These are phyloP conservation scores for Leptoxyphium fumago DNA, from an alignment of 2,329 filamentous ascomycete genomes.

Conservation along the genomic window DNA sequence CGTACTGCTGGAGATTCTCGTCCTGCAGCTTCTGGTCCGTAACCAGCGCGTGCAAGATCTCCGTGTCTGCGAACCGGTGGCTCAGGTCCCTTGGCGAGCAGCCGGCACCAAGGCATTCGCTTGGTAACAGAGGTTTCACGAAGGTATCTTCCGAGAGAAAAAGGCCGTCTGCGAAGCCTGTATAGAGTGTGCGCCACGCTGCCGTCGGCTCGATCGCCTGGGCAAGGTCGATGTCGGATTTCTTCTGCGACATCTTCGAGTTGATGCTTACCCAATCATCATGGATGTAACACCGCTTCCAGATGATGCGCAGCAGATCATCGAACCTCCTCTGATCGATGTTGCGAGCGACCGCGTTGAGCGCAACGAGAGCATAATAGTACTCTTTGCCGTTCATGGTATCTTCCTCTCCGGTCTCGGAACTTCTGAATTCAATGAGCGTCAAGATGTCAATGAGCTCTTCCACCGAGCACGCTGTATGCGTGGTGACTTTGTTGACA, in stretches of 20 bases:
- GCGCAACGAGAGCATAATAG: constrained; percentile 51
- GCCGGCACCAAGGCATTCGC: constrained; percentile 36
- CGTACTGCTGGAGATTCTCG: constrained; percentile 44
- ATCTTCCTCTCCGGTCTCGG: constrained; percentile 32
- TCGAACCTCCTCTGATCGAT: constrained; percentile 40
- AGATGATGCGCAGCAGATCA: constrained; percentile 49
- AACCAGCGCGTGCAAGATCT: constrained; percentile 51
- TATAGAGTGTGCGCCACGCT: constrained; percentile 33
- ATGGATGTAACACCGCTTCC: constrained; percentile 71
- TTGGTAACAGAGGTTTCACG: constrained; percentile 13
- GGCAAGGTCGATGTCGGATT: constrained; percentile 54
- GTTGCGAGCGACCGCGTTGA: constrained; percentile 37
- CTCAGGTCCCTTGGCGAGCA: constrained; percentile 46
- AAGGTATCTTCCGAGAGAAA: constrained; percentile 3
- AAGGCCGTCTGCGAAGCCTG: constrained; percentile 7
- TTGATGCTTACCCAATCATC: constrained; percentile 78
- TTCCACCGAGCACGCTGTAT: constrained; percentile 48
- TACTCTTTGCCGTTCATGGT: constrained; percentile 48
- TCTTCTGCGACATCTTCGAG: constrained; percentile 41
- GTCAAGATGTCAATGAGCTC: constrained; percentile 64
- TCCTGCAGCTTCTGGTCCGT: constrained; percentile 64
- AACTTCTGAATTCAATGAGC: constrained; percentile 44
- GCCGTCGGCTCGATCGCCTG: constrained; percentile 34
- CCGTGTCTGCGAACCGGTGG: constrained; percentile 30
- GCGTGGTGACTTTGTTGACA: constrained; percentile 54